Base-by-base conservation (phyloP, 805 yeast genomes). In the Metschnikowia vanudenii region DNA sequence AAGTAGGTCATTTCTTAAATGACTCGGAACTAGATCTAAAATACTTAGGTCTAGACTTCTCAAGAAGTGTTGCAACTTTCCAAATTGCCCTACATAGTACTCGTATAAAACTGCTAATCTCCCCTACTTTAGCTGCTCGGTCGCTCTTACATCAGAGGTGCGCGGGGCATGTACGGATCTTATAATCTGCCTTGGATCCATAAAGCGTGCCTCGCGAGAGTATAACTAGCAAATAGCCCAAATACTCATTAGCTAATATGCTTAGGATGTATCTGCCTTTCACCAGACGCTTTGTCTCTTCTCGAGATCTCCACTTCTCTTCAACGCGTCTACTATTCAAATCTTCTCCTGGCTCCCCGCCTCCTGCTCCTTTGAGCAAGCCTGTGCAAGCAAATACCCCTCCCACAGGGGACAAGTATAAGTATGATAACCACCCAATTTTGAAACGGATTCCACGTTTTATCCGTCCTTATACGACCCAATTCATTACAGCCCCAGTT, bases 401-500 rank as follows among this genome's bases (percentile, higher is more conserved):
- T 12, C 39, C 39, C 11, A 8, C 22, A 8, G 37, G 29, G 7
- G 40, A 39, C 26, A 39, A 45, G 37, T 19, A 39, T 22, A 34
- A 45, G 28, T 54, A 55, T 43, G 50, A 46, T 18, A 48, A 53
- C n/a, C 58, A 61, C 45, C 64, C 63, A 11, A 64, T 71, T 10
- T 49, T 74, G 19, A 54, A 52, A n/a, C 64, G 70, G 43, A 63
- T 82, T 3, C 88, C 88, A 4, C 69, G 64, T 39, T 67, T 74
- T 35, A 60, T 82, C 42, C 68, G 72, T 19, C 78, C 77, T 12
- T 79, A 79, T 52, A 79, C 83, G 1, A 60, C 61, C 6, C 69
- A 73, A 41, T 72, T 84, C 48, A 64, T 73, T 16, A 59, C 71
- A 39, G 82, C 86, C 0, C 89, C 89, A 1, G 63, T 80, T 3